Evolutionary conservation across 176 grass and related monocot genomes (phyloP).

Genomic region (Triticum turgidum): DNA sequence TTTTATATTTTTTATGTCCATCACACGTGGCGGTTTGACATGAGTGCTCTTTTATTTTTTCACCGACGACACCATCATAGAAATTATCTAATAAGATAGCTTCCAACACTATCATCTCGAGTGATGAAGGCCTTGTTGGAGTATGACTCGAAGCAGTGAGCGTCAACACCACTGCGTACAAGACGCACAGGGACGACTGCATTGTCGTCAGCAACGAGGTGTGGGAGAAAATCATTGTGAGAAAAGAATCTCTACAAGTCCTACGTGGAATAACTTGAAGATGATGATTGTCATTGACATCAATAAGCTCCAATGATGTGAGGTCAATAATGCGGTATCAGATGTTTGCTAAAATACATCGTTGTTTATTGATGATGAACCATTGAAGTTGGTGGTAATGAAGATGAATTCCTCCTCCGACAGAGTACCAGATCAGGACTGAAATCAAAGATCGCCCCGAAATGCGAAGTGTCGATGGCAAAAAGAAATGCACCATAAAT

Average conservation of each 20-base stretch:
- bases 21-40: not conserved
- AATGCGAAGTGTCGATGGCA: too few relatives aligned
- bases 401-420: too few relatives aligned
- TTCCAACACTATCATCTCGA: not conserved
- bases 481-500: too few relatives aligned
- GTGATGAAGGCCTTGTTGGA: not conserved
- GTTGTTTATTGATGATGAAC: too few relatives aligned
- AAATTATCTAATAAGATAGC: not conserved
- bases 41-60: not conserved
- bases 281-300: not conserved
- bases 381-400: too few relatives aligned
- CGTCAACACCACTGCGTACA: not conserved
- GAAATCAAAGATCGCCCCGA: too few relatives aligned
- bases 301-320: not conserved
- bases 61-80: not conserved
- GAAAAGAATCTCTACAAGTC: not conserved
- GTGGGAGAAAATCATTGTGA: too few relatives aligned
- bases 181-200: not conserved
- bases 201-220: not conserved
- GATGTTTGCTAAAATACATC: too few relatives aligned
- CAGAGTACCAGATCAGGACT: too few relatives aligned
- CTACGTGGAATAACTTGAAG: not conserved
- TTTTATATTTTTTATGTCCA: not conserved
- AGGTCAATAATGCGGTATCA: too few relatives aligned
- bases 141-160: not conserved